Percentiles rank a stretch among this genome's conserved stretches.
Evolutionary conservation across 1,284 basidiomycete species (phyloP).

Genomic region (Apiotrichum laibachii): DNA sequence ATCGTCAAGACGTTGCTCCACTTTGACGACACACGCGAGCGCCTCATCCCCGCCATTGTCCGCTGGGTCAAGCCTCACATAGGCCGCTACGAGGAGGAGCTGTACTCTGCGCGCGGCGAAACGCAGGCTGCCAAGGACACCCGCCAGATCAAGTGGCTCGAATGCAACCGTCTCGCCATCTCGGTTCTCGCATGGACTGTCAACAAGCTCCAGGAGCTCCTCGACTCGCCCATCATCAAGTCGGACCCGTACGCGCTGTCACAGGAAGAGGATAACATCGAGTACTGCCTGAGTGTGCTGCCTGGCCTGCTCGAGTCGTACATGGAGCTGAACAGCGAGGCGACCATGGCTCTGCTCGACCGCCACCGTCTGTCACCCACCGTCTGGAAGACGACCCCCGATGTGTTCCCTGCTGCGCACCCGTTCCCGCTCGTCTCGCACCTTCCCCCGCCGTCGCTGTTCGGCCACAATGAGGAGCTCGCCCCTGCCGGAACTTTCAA

Average conservation of each 20-base stretch:
- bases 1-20: conserved; percentile 89
- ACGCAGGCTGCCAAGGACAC: conserved; percentile 58
- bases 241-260: conserved; percentile 62
- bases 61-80: conserved; percentile 94
- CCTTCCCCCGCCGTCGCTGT: conserved; percentile 59
- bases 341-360: conserved; percentile 67
- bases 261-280: conserved; percentile 91
- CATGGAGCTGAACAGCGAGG: conserved; percentile 70
- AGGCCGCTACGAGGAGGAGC: conserved; percentile 69
- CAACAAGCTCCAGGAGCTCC: conserved; percentile 78
- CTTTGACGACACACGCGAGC: conserved; percentile 69
- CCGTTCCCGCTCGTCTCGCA: conserved; percentile 81
- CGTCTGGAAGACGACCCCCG: conserved; percentile 64
- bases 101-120: conserved; percentile 21
- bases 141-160: conserved; percentile 82
- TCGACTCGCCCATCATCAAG: conserved; percentile 66
- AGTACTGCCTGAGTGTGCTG: conserved; percentile 78
- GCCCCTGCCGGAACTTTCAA: conserved; percentile 61
- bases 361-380: conserved; percentile 62
- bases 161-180: conserved; percentile 70
- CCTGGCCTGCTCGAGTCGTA: conserved; percentile 86
- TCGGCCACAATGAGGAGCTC: conserved; percentile 29
- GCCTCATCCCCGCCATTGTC: conserved; percentile 82
- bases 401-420: conserved; percentile 89
- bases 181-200: conserved; percentile 81